phyloP scores from a whole-genome alignment of 495 filamentous ascomycete genomes.

The Neurospora sp. region DNA sequence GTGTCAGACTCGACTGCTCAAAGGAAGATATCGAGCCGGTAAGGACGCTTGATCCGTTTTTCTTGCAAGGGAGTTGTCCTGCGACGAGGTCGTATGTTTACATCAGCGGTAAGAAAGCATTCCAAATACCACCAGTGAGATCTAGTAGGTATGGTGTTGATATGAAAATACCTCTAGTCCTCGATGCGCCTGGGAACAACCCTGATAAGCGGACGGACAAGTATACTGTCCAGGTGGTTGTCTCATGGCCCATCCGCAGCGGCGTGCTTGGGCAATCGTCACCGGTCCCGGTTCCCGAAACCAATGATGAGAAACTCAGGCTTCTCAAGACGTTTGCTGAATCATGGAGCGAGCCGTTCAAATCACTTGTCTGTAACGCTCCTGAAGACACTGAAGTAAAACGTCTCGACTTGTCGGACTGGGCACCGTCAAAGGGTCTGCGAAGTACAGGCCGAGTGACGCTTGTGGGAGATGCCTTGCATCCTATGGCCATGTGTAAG shows the following conservation, averaged over 20 bases:
- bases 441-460: conserved; percentile 30
- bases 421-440: conserved; percentile 28
- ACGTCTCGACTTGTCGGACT: conserved; percentile 46
- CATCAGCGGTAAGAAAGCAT: conserved; percentile 18
- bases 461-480: conserved; percentile 49
- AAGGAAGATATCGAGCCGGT: conserved; percentile 20
- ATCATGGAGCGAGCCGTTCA: conserved; percentile 49
- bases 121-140: neutral
- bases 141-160: neutral
- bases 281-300: conserved; percentile 28
- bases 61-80: conserved; percentile 51
- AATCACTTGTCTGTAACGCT: conserved; percentile 32
- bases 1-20: conserved; percentile 19
- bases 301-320: conserved; percentile 30
- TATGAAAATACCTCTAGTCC: conserved; percentile 9
- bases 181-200: conserved; percentile 22
- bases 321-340: conserved; percentile 43
- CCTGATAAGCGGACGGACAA: neutral
- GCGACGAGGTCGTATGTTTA: conserved; percentile 40
- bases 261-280: conserved; percentile 14
- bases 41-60: conserved; percentile 42
- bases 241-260: conserved; percentile 38
- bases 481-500: conserved; percentile 55
- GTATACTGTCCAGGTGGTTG: conserved; percentile 37
- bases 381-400: conserved; percentile 38